Evolutionary conservation across 2,329 filamentous ascomycete species (phyloP), one percentile per base, ranked within the genome.

Genomic region (Pseudogymnoascus sp.): DNA sequence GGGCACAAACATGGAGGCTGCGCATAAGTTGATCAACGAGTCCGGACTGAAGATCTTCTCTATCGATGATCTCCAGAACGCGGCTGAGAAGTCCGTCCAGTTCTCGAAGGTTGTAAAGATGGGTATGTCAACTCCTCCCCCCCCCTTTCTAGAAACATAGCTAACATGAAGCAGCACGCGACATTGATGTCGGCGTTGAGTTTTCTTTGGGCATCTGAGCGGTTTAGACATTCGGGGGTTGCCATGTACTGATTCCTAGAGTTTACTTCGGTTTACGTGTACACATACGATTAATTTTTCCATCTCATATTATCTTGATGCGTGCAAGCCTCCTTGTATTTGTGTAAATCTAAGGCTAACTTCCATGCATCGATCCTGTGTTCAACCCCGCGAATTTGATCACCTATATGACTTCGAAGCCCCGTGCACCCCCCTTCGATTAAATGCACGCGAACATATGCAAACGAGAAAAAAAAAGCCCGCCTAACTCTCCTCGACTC

Each of bases 81-180:
- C 95, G 45, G 95, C 95, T 68, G 95, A 97, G 86, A 97, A 96
- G 85, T 90, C 93, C 31, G 95, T 99, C 69, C 93, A 99, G 80
- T 93, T 99, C 79, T 97, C 92, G 73, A 97, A 97, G 86, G 90
- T 99, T 70, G 95, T 99, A 73, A 97, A 97, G 88, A 90, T 96
- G 87, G 91, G 88, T 90, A 80, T 81, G 87, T 84, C 59, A 60
- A 36, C 59, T 3, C 21, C 26, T 40, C 39, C 60, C 45, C 40
- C 29, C n/a, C 54, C 29, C 54, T 57, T 45, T 26, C 42, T 8
- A 61, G 62, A 34, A 21, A 61, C 36, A 26, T 60, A 34, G 67
- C 71, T 73, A 72, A 73, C 67, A 60, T 68, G 67, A 63, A 64
- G 62, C 71, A 90, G 90, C 95, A 72, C 90, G 93, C 73, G 93